These are phyloP conservation scores for Calonectria hongkongensis DNA, from an alignment of 2,329 filamentous ascomycete genomes.

Conservation along the genomic window DNA sequence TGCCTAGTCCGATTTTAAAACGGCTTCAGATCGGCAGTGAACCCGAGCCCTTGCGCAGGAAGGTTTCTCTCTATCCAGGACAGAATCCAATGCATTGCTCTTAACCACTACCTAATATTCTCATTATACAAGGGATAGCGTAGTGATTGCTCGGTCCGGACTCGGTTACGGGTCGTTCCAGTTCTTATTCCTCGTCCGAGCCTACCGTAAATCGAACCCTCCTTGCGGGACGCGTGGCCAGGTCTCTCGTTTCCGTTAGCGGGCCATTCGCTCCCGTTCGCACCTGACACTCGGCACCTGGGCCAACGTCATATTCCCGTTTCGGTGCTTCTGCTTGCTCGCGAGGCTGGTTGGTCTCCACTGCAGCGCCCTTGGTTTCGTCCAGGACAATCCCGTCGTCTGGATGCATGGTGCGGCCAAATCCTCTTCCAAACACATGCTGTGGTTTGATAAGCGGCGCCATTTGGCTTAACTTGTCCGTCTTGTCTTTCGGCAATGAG, in stretches of 20 bases:
- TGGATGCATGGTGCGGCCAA: constrained; percentile 64
- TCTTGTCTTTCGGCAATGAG: constrained; percentile 53
- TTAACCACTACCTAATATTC: neutral
- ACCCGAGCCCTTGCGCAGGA: neutral
- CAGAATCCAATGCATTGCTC: constrained; percentile 1
- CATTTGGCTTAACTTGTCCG: constrained; percentile 68
- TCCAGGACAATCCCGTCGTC: constrained; percentile 67
- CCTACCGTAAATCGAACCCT: constrained; percentile 58
- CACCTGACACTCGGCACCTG: constrained; percentile 37
- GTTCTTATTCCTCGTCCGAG: constrained; percentile 48
- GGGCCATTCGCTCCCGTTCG: constrained; percentile 36
- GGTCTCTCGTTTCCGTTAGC: constrained; percentile 41
- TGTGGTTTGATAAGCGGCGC: constrained; percentile 66
- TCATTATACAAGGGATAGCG: constrained; percentile 13
- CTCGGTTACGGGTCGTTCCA: constrained; percentile 5
- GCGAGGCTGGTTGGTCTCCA: constrained; percentile 28
- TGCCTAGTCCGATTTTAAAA: constrained; percentile 24
- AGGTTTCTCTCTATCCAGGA: neutral
- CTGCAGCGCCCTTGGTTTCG: constrained; percentile 38
- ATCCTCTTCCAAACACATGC: constrained; percentile 71
- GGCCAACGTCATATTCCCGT: constrained; percentile 46
- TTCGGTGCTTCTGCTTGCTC: constrained; percentile 51
- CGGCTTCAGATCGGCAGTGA: constrained; percentile 6
- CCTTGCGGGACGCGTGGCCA: constrained; percentile 54
- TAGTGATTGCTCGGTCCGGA: neutral